These are phyloP conservation scores for Botryotinia calthae DNA, from an alignment of 2,329 filamentous ascomycete species.

Conservation along the genomic window DNA sequence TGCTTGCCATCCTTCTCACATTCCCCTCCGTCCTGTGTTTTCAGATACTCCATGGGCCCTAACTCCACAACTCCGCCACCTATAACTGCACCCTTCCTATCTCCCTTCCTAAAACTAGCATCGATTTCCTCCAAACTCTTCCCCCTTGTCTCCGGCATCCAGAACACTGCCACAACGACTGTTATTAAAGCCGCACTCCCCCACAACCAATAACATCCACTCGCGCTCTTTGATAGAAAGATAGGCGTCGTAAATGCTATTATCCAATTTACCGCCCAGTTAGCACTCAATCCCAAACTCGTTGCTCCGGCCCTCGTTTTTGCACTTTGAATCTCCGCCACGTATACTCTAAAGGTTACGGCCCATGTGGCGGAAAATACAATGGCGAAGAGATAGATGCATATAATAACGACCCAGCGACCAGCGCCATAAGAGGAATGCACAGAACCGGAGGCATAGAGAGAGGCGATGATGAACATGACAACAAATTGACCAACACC, in stretches of 20 bases:
- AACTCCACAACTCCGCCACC: background rate
- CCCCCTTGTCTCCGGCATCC: slow-evolving; percentile 37
- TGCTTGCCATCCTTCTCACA: background rate
- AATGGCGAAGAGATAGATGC: slow-evolving; percentile 50
- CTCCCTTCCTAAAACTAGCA: slow-evolving; percentile 24
- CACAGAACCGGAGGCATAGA: slow-evolving; percentile 51
- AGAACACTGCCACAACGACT: slow-evolving; percentile 26
- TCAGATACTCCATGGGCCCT: background rate
- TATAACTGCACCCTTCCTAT: background rate
- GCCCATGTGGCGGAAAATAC: slow-evolving; percentile 52
- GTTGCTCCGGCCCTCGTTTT: slow-evolving; percentile 54
- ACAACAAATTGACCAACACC: slow-evolving; percentile 49
- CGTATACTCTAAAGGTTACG: slow-evolving; percentile 55
- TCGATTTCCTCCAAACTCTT: slow-evolving; percentile 32
- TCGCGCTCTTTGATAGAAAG: slow-evolving; percentile 31
- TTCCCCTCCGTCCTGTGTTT: background rate
- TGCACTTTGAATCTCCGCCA: slow-evolving; percentile 56
- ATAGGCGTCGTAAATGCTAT: slow-evolving; percentile 40
- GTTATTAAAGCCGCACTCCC: slow-evolving; percentile 42
- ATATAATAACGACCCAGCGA: slow-evolving; percentile 51
- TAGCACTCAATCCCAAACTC: slow-evolving; percentile 48
- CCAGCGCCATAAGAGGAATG: slow-evolving; percentile 42
- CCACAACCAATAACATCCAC: slow-evolving; percentile 36
- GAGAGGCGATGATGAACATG: slow-evolving; percentile 53
- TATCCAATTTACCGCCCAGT: slow-evolving; percentile 41